phyloP scores from a whole-genome alignment of 2,329 filamentous ascomycete species.

The Sporothrix variecibatus region DNA sequence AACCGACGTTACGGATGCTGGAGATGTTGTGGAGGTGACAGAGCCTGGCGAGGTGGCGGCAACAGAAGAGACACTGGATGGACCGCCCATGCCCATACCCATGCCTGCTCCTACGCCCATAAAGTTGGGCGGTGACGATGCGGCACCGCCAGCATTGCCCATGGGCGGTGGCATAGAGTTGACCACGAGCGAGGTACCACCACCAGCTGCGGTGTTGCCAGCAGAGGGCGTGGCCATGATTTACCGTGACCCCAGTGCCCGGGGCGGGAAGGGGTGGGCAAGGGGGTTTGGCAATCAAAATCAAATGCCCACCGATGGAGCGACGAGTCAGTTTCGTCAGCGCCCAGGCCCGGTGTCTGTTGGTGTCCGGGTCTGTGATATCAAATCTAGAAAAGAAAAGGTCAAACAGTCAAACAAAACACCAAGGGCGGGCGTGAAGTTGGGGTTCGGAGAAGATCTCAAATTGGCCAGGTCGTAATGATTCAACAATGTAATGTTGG shows the following conservation, averaged over 20 bases:
- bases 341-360: background rate
- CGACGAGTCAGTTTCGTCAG: background rate
- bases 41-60: conserved; percentile 13
- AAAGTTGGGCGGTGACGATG: conserved; percentile 10
- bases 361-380: background rate
- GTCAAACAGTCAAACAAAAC: background rate
- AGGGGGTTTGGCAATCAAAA: background rate
- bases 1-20: background rate
- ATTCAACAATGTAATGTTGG: conserved; percentile 10
- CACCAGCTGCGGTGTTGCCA: background rate
- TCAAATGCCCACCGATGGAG: background rate
- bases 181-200: conserved; percentile 1
- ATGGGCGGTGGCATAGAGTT: conserved; percentile 16
- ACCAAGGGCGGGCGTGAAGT: background rate
- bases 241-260: background rate
- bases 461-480: background rate
- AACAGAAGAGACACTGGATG: conserved; percentile 10
- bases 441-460: background rate
- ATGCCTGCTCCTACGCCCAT: background rate
- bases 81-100: background rate
- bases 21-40: conserved; percentile 15
- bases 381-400: background rate
- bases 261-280: background rate
- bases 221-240: conserved; percentile 3
- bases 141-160: background rate